phyloP scores from a whole-genome alignment of 768 basidiomycete species.

The Boletus rex-veris region DNA sequence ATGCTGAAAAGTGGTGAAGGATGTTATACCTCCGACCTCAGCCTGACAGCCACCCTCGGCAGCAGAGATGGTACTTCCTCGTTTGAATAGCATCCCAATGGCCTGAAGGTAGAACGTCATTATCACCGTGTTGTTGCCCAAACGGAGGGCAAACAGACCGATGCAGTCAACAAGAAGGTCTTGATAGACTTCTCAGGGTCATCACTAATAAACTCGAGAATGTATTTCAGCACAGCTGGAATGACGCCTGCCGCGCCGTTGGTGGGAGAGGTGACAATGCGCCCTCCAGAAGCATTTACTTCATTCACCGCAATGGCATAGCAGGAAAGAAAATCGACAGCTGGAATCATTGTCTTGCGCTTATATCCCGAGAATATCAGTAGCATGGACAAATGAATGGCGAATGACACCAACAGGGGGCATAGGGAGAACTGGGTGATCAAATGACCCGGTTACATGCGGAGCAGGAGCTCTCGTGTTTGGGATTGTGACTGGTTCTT shows the following conservation, averaged over 20 bases:
- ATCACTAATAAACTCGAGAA: conserved; percentile 88
- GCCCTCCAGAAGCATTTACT: conserved; percentile 88
- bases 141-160: conserved; percentile 44
- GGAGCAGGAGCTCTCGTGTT: conserved; percentile 25
- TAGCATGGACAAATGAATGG: not conserved
- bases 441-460: conserved; percentile 68
- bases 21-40: conserved; percentile 77
- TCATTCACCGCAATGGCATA: conserved; percentile 96
- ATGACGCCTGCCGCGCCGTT: conserved; percentile 95
- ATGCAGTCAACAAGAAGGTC: conserved; percentile 87
- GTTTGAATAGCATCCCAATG: conserved; percentile 93
- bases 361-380: conserved; percentile 26
- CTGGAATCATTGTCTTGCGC: conserved; percentile 86
- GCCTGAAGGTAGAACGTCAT: conserved; percentile 45
- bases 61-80: conserved; percentile 94
- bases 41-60: conserved; percentile 96
- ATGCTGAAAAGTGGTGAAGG: not conserved
- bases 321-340: conserved; percentile 89
- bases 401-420: conserved; percentile 58
- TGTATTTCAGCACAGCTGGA: conserved; percentile 87
- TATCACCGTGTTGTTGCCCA: not conserved
- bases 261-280: conserved; percentile 93
- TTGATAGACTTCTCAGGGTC: conserved; percentile 84
- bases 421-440: conserved; percentile 78
- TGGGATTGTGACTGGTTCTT: conserved; percentile 1